These are phyloP conservation scores for Aspergillus wentii DNA, from an alignment of 495 filamentous ascomycete genomes.

Conservation along the genomic window DNA sequence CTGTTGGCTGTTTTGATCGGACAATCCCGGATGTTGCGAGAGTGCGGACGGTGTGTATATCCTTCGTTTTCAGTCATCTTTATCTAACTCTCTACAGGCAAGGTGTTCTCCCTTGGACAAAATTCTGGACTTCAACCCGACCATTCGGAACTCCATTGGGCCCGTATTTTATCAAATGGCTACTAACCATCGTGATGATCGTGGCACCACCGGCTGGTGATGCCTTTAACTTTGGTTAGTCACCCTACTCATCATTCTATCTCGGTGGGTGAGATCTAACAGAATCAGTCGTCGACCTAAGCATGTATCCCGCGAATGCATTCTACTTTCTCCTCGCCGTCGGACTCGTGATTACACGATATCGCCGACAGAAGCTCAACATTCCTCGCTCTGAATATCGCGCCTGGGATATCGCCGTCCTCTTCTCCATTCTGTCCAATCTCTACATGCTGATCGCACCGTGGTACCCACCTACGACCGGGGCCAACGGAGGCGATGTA, in stretches of 20 bases:
- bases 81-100: conserved; percentile 35
- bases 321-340: conserved; percentile 51
- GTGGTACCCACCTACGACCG: conserved; percentile 59
- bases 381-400: conserved; percentile 41
- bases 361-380: conserved; percentile 41
- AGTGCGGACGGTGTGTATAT: conserved; percentile 44
- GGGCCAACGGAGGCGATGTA: conserved; percentile 52
- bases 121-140: conserved; percentile 58
- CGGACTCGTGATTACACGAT: conserved; percentile 50
- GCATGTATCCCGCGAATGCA: conserved; percentile 45
- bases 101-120: conserved; percentile 58
- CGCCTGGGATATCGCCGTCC: conserved; percentile 49
- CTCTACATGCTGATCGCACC: conserved; percentile 57
- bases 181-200: conserved; percentile 58
- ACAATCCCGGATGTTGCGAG: conserved; percentile 53
- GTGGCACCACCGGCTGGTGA: conserved; percentile 62
- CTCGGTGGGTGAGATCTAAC: neutral
- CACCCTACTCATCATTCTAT: neutral
- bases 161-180: conserved; percentile 55
- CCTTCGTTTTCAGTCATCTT: neutral
- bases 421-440: conserved; percentile 51
- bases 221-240: conserved; percentile 56
- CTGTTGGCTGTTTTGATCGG: conserved; percentile 55
- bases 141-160: conserved; percentile 61
- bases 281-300: conserved; percentile 47